Conservation (phyloP, 1,284 basidiomycete species). For the Lentinula novae-zelandiae region DNA sequence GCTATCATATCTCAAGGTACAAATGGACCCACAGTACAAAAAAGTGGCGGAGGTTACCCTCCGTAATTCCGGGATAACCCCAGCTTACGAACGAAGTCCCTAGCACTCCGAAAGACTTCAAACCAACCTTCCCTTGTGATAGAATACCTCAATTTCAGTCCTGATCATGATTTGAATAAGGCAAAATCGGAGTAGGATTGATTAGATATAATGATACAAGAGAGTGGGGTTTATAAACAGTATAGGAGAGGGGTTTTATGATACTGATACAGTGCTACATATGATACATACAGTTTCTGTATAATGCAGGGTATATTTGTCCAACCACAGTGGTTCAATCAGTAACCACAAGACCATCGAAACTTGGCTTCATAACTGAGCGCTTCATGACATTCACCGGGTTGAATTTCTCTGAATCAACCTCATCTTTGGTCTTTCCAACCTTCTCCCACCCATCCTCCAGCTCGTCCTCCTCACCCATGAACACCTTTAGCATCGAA, state of each 20-base stretch:
- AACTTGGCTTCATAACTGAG: conserved; percentile 46
- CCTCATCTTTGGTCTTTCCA: conserved; percentile 22
- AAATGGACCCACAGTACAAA: no score
- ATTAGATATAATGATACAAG: not conserved
- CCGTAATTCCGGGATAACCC: no score
- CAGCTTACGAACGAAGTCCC: no score
- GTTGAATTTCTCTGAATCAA: conserved; percentile 34
- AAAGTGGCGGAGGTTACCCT: no score
- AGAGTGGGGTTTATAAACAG: not conserved
- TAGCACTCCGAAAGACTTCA: no score
- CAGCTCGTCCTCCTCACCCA: conserved; percentile 45
- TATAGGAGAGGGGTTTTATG: not conserved
- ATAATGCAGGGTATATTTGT: not conserved
- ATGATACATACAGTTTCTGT: not conserved
- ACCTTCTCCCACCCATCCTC: conserved; percentile 25
- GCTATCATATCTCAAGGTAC: no score
- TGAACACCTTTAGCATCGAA: conserved; percentile 67
- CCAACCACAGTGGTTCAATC: conserved; percentile 29
- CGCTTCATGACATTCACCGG: conserved; percentile 53
- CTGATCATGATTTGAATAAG: no score
- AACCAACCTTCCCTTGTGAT: no score
- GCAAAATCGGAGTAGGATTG: not conserved
- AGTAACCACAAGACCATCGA: conserved; percentile 44
- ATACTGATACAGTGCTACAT: not conserved
- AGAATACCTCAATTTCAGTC: no score